Evolutionary conservation across 352 stramenopile species (phyloP).

Genomic region (Globisporangium parvum): DNA sequence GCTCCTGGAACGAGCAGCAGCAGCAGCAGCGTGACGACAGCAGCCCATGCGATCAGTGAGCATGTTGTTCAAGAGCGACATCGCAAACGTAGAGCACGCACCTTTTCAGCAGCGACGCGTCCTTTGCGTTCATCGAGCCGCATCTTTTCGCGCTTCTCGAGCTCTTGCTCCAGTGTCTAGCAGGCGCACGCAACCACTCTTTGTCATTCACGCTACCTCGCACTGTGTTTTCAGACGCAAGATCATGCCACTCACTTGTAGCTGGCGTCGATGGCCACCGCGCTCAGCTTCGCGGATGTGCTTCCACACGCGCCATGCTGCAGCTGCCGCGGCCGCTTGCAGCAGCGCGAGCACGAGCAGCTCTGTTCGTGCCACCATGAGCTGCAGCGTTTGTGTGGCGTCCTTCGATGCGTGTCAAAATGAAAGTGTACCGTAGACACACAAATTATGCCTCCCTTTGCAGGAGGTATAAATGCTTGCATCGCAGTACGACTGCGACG

Average conservation of each 20-base stretch:
- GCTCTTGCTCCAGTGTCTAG: constrained; percentile 31
- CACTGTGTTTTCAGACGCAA: too few species aligned
- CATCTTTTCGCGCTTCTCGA: constrained; percentile 45
- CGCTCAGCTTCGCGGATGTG: background rate
- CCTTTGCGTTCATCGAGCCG: constrained; percentile 55
- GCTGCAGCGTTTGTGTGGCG: background rate
- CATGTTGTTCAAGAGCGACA: too few species aligned
- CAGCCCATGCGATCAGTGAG: background rate
- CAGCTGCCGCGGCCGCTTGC: constrained; percentile 1
- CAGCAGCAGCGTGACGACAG: background rate
- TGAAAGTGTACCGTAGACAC: background rate
- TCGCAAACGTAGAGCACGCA: too few species aligned
- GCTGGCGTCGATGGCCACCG: background rate
- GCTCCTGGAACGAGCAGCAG: constrained; percentile 26
- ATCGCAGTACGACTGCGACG: background rate
- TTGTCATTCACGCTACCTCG: background rate
- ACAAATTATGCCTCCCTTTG: background rate
- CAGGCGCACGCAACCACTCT: background rate
- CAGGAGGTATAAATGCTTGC: background rate
- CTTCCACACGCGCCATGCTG: constrained; percentile 3
- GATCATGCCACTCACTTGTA: background rate
- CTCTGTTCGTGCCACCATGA: background rate
- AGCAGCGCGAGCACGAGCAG: constrained; percentile 11
- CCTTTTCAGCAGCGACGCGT: constrained; percentile 62
- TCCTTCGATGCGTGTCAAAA: constrained; percentile 7